Base-by-base conservation (phyloP, 495 filamentous ascomycete species). In the Venustampulla echinocandica region DNA sequence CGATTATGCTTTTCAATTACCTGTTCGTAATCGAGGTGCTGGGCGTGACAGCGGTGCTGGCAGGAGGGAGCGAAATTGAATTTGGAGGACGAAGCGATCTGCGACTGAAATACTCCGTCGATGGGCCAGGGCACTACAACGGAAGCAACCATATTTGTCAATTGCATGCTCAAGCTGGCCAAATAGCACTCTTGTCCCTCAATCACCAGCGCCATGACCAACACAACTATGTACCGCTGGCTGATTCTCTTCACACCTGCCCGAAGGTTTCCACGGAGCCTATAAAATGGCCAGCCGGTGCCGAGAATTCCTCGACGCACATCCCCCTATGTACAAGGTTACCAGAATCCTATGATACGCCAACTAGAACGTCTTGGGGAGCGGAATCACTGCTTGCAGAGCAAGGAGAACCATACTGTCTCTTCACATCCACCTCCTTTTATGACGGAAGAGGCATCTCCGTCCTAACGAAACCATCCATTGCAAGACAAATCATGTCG, bases 391-490 rank as follows among this genome's bases (percentile, higher is more conserved):
- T 4, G 18, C 4, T 35, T n/a, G 13, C 27, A 30, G 13, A 30
- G 27, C 7, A 30, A 30, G 13, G 13, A 7, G 6, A 10, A 15
- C n/a, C 33, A 23, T 52, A 41, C 39, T 55, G 53, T 35, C 39
- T 45, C 33, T 55, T 40, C 48, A 52, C 53, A 3, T 51, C 47
- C 11, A 15, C 38, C 4, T 23, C 18, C 10, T 51, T 50, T 19
- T 38, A 18, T 22, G n/a, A 15, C 17, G 23, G 24, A 14, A 38
- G 53, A 6, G 53, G 53, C 13, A 46, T 55, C 24, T 44, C 53
- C n/a, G 34, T 52, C 14, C 4, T 55, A 14, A 51, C 53, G 2
- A 55, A 33, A 23, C 48, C 53, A 10, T 39, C 36, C 11, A 55
- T 51, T 3, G 52, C 52, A 1, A 13, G 15, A 2, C 10, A 48